phyloP scores from a whole-genome alignment of 2,329 filamentous ascomycete species.

The Pezizomycotina sp. region DNA sequence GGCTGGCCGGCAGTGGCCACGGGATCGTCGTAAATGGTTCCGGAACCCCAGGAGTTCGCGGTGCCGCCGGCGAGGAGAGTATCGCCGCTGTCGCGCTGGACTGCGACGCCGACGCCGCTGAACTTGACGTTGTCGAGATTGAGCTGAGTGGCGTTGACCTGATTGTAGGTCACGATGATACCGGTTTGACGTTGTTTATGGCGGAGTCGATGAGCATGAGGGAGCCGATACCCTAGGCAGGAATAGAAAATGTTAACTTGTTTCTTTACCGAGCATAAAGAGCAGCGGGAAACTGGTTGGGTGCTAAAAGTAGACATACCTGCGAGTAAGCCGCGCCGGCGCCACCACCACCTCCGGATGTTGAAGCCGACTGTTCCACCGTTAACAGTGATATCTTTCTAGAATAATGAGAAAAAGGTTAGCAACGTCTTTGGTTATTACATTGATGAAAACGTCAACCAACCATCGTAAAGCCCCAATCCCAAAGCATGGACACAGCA shows the following conservation, averaged over 20 bases:
- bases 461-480: constrained; percentile 79
- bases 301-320: no score
- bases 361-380: constrained; percentile 2
- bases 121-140: constrained; percentile 46
- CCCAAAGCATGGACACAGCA: constrained; percentile 79
- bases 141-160: constrained; percentile 42
- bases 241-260: no score
- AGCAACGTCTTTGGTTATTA: no score
- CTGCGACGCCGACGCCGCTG: constrained; percentile 35
- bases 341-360: not conserved
- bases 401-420: no score
- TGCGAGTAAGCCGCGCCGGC: not conserved
- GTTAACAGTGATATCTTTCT: not conserved
- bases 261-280: no score
- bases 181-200: constrained; percentile 57
- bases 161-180: constrained; percentile 44
- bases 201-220: constrained; percentile 65
- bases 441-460: no score
- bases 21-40: constrained; percentile 47
- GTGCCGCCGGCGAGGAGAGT: constrained; percentile 53
- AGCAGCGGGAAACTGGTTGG: no score
- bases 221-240: constrained; percentile 60
- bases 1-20: constrained; percentile 39
- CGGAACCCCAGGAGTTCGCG: constrained; percentile 58
- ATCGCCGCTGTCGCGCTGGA: constrained; percentile 38